Evolutionary conservation across 768 basidiomycete genomes (phyloP), one percentile per base, ranked within the genome.

Genomic region (Cytidiella melzeri): DNA sequence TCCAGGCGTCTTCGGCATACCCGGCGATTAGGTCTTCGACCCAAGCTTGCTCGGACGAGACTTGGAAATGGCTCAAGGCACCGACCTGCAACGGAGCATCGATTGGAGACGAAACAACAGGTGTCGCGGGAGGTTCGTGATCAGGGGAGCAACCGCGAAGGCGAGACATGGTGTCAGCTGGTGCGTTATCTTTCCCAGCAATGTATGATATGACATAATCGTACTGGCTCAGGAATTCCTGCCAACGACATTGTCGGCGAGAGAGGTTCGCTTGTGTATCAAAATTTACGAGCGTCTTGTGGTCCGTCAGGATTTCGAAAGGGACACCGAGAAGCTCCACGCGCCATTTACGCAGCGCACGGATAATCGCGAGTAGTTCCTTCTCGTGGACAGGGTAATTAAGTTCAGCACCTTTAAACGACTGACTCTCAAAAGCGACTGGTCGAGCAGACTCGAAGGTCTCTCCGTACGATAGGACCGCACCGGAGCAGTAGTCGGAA

Each of bases 351-450:
- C 57, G 2, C 64, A 77, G 18, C 76, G 74, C 26, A 62, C 74
- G 38, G 76, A 80, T 45, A 81, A 82, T 57, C 71, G 79, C 5
- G 83, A 80, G 45, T 81, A 81, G 57, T 70, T 79, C 7, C 83
- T 75, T 49, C 1, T 89, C n/a, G n/a, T n/a, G n/a, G n/a, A n/a
- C n/a, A n/a, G n/a, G n/a, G n/a, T n/a, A n/a, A n/a, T n/a, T n/a
- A 86, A 87, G 84, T 88, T 55, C 69, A 84, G 19, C 71, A 85
- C 47, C 61, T 90, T 49, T 88, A 86, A 55, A 85, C 87, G 83
- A 85, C 85, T 1, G 74, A n/a, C n/a, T n/a, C n/a, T 71, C 5
- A 68, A 75, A 77, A 51, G 57, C 39, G 71, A 72, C 39, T 76
- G 80, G 28, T 81, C 86, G 59, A 21, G 45, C 53, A 15, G 83